A percentile compares a stretch with the other conserved stretches of the same genome.
Conservation (phyloP, 257 asterid species). For the Echium plantagineum region DNA sequence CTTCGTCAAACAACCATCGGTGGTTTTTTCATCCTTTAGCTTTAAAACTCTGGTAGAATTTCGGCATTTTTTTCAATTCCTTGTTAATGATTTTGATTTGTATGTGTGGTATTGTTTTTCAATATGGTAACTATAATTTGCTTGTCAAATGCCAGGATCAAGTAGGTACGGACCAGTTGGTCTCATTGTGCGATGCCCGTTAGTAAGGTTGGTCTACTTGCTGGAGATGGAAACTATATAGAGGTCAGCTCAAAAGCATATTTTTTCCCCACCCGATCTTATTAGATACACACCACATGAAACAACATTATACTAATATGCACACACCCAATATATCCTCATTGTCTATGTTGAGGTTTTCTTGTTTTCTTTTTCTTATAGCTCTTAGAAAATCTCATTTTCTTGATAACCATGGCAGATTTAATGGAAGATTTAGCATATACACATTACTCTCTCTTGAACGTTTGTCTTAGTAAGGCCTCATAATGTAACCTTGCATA, state of each 20-base stretch:
- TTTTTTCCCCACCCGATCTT: neutral
- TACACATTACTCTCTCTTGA: too few species aligned
- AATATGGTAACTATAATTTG: slow-evolving; percentile 7
- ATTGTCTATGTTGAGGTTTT: neutral
- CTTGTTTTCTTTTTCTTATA: too few species aligned
- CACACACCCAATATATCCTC: neutral
- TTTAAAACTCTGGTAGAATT: slow-evolving; percentile 16
- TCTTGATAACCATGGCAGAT: neutral
- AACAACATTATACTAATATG: neutral
- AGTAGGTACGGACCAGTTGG: slow-evolving; percentile 12
- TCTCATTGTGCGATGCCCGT: slow-evolving; percentile 4
- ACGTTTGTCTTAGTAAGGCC: too few species aligned
- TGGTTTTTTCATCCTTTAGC: slow-evolving; percentile 64
- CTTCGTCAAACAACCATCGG: slow-evolving; percentile 82
- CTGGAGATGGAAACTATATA: slow-evolving; percentile 7
- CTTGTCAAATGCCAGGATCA: slow-evolving; percentile 14
- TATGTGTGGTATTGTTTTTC: neutral
- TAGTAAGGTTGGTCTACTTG: slow-evolving; percentile 1
- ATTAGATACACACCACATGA: neutral
- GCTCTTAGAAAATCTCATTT: neutral
- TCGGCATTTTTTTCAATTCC: slow-evolving; percentile 13
- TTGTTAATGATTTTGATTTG: neutral
- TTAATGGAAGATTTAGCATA: too few species aligned
- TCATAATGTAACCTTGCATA: too few species aligned
- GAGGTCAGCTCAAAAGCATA: slow-evolving; percentile 16